Percentiles rank a stretch among this genome's conserved stretches.
These are phyloP conservation scores for Botryotinia globosa DNA, from an alignment of 2,329 filamentous ascomycete genomes.

Conservation along the genomic window DNA sequence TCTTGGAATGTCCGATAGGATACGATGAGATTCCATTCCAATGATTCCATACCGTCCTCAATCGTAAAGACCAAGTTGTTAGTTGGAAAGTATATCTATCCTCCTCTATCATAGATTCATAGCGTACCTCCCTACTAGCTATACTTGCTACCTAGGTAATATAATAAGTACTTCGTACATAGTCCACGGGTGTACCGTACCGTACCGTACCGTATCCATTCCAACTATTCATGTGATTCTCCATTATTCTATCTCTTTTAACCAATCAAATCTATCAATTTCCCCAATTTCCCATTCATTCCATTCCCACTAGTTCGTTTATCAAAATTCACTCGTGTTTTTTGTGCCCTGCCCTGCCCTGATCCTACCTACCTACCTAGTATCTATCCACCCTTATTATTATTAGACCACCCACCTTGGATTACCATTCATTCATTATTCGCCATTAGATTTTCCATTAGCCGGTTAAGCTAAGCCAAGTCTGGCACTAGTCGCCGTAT, in stretches of 20 bases:
- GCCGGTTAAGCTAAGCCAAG: background rate
- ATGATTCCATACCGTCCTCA: background rate
- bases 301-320: slow-evolving; percentile 4
- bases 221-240: background rate
- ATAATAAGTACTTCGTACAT: too few relatives aligned
- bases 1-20: background rate
- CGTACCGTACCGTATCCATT: background rate
- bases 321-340: background rate
- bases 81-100: background rate
- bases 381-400: too few relatives aligned
- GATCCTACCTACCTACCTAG: background rate
- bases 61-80: background rate
- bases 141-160: too few relatives aligned
- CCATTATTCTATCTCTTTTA: background rate
- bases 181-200: background rate
- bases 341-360: background rate
- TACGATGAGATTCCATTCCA: slow-evolving; percentile 3
- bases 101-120: background rate
- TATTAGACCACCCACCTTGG: background rate
- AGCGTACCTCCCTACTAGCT: too few relatives aligned
- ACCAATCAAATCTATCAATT: background rate
- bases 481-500: background rate
- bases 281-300: background rate
- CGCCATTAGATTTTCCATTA: background rate
- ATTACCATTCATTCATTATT: background rate